Evolutionary conservation across 495 filamentous ascomycete genomes (phyloP).

Genomic region (Aspergillus biplanus): DNA sequence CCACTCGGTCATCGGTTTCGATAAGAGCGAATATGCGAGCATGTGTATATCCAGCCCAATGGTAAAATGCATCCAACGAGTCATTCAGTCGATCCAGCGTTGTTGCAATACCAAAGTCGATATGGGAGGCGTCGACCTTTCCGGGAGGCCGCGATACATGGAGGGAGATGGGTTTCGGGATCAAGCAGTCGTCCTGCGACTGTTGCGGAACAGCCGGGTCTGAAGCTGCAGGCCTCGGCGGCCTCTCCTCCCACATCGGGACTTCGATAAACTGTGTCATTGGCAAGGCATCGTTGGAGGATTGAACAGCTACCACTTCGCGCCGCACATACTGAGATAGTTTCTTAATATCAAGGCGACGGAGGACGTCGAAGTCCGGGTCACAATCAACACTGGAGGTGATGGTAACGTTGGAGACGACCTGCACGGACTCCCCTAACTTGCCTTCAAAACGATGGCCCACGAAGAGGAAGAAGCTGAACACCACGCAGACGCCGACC

Average conservation of each 20-base stretch:
- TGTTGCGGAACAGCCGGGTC: conserved; percentile 12
- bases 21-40: conserved; percentile 60
- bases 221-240: neutral
- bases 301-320: conserved; percentile 40
- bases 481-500: conserved; percentile 25
- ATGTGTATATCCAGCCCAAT: conserved; percentile 63
- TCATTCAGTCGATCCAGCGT: conserved; percentile 57
- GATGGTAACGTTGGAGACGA: conserved; percentile 41
- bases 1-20: conserved; percentile 47
- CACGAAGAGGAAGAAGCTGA: conserved; percentile 28
- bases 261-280: conserved; percentile 37
- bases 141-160: conserved; percentile 37
- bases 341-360: conserved; percentile 34
- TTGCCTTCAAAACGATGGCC: conserved; percentile 32
- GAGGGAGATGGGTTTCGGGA: conserved; percentile 38
- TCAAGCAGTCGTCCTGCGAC: conserved; percentile 40
- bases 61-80: conserved; percentile 57
- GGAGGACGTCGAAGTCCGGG: conserved; percentile 35
- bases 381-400: conserved; percentile 38
- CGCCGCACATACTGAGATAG: conserved; percentile 46
- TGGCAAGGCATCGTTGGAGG: conserved; percentile 33
- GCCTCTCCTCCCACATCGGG: conserved; percentile 35
- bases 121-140: conserved; percentile 51
- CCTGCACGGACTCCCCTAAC: conserved; percentile 21
- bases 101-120: conserved; percentile 67